Base-by-base conservation (phyloP, 768 basidiomycete species). In the Suillus sp. region DNA sequence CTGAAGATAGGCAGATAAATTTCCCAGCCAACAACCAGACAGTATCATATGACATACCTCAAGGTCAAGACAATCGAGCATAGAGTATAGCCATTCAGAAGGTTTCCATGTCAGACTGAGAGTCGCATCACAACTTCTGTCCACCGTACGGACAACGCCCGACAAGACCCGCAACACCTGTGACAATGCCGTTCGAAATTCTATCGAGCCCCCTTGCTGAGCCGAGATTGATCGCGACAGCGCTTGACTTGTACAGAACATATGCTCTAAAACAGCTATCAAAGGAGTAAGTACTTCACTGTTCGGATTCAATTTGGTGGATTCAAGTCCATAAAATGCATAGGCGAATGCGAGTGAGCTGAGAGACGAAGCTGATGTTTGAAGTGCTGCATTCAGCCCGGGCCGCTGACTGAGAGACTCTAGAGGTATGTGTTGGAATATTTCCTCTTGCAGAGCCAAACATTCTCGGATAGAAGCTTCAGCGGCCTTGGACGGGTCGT, bases 71-170 rank as follows among this genome's bases (percentile, higher is more conserved):
- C 76, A 81, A 13, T 78, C 69, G 6, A 94, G 77, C 53, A 92
- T 66, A 8, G 73, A 72, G 2, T 78, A 68, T 7, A 91, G 74
- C 95, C 95, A 97, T 32, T 75, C 70, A 0, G 74, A 69, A 5
- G 92, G 86, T 50, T 86, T 72, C 92, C 92, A 94, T 1, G 74
- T 60, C 5, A 90, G 62, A 20, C 62, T 62, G 5, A 78, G 68
- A 1, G 80, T 65, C 3, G 72, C 66, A 3, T 79, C 75, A 20
- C 67, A 67, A 51, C 67, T 66, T 37, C 65, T 67, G 38, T 78
- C 77, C 38, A 84, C 71, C 64, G 83, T 76, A 38, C 77, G 76
- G 40, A 84, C 72, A 35, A 92, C 77, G 22, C 76, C 78, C 65
- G 80, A 78, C 40, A 91, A 74, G 13, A 91, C 74, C 0, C 77